Conservation (phyloP, 495 filamentous ascomycete species). For the Parathielavia appendiculata region DNA sequence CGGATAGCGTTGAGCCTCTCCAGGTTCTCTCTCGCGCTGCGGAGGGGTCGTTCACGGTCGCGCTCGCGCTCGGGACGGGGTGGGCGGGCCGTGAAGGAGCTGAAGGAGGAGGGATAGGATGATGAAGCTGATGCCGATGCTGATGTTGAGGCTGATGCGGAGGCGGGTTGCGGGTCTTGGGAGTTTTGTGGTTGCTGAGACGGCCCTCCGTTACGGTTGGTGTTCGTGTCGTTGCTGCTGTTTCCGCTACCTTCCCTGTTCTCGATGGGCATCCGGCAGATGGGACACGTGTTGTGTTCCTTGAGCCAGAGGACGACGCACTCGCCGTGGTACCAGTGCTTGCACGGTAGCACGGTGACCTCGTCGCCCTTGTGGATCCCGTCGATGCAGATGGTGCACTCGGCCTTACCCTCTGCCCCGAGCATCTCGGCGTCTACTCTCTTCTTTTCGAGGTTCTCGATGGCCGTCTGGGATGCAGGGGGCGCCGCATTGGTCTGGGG, state of each 20-base stretch:
- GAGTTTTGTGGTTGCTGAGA: not conserved
- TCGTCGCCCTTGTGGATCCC: conserved; percentile 67
- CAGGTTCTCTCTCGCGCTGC: conserved; percentile 20
- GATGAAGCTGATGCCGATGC: not conserved
- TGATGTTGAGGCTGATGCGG: not conserved
- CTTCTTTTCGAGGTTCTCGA: conserved; percentile 67
- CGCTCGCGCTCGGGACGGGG: not conserved
- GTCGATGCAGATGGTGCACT: conserved; percentile 95
- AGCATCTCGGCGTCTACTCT: conserved; percentile 61
- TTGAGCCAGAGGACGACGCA: conserved; percentile 77
- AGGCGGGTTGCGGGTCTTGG: not conserved
- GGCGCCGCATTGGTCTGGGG: conserved; percentile 70
- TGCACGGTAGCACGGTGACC: conserved; percentile 76
- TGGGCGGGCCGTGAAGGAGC: not conserved
- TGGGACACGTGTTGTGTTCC: conserved; percentile 87
- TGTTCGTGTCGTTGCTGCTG: not conserved
- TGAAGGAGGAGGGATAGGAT: not conserved
- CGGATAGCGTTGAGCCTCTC: conserved; percentile 26
- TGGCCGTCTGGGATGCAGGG: conserved; percentile 70
- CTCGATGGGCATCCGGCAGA: conserved; percentile 74
- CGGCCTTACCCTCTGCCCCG: conserved; percentile 54
- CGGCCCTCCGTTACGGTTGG: not conserved
- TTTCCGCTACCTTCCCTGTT: not conserved
- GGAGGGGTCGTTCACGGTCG: not conserved
- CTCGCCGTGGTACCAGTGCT: conserved; percentile 82